Evolutionary conservation across 768 basidiomycete genomes (phyloP).

Genomic region (Hemileccinum rubropunctum): DNA sequence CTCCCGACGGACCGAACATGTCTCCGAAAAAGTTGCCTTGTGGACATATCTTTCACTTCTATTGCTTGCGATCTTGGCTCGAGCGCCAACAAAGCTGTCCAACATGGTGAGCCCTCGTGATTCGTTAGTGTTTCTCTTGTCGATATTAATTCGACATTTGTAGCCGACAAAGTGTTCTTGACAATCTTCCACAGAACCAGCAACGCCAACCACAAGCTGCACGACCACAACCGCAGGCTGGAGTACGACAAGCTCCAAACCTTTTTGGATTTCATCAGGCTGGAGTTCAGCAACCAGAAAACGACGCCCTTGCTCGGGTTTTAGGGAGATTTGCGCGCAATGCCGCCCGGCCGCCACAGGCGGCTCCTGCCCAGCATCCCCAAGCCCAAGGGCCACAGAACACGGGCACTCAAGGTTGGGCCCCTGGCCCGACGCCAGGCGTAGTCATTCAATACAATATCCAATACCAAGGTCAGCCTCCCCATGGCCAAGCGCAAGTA

Average conservation of each 20-base stretch:
- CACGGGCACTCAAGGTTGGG: conserved; percentile 35
- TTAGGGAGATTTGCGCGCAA: conserved; percentile 56
- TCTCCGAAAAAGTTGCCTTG: conserved; percentile 97
- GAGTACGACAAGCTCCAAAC: conserved; percentile 33
- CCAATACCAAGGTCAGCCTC: conserved; percentile 48
- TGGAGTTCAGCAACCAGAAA: conserved; percentile 36
- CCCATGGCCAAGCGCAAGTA: conserved; percentile 31
- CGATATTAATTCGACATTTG: conserved; percentile 2
- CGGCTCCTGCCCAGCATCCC: conserved; percentile 30
- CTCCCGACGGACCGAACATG: conserved; percentile 77
- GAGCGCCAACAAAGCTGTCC: conserved; percentile 99
- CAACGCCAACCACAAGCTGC: conserved; percentile 28
- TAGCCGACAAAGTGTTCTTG: conserved; percentile 78
- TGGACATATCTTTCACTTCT: conserved; percentile 97
- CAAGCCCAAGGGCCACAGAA: conserved; percentile 32
- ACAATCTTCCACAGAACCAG: conserved; percentile 39
- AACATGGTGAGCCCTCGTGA: conserved; percentile 69
- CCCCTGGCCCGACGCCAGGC: conserved; percentile 37
- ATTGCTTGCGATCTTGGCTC: conserved; percentile 95
- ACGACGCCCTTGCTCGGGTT: conserved; percentile 35
- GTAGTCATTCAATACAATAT: conserved; percentile 65
- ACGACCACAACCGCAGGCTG: conserved; percentile 27
- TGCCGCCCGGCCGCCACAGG: conserved; percentile 41
- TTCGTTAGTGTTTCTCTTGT: neutral
- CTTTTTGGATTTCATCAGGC: conserved; percentile 26